Evolutionary conservation across 2,329 filamentous ascomycete genomes (phyloP).

Genomic region (Aphanoascus verrucosus): DNA sequence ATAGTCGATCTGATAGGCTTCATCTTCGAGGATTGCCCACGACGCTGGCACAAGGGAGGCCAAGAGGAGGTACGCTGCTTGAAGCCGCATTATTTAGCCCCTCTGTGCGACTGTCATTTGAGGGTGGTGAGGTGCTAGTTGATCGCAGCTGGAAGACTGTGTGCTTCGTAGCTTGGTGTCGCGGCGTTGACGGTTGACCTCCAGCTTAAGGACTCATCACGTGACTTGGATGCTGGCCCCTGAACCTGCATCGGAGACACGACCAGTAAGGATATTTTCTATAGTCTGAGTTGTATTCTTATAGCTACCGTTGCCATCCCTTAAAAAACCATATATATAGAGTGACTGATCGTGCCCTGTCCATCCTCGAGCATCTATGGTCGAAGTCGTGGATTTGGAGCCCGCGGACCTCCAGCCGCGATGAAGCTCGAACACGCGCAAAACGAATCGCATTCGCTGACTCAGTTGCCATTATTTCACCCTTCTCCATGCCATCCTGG

Average conservation of each 20-base stretch:
- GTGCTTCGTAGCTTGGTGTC: not conserved
- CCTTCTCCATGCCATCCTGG: constrained; percentile 37
- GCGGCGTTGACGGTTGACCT: not conserved
- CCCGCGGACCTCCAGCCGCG: not conserved
- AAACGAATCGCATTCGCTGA: constrained; percentile 48
- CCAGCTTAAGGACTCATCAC: not conserved
- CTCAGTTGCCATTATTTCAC: constrained; percentile 43
- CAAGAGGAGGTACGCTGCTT: constrained; percentile 31
- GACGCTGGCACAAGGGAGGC: constrained; percentile 42
- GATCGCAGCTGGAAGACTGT: not conserved
- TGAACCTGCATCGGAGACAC: too few species aligned
- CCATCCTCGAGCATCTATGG: too few species aligned
- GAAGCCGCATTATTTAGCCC: constrained; percentile 31
- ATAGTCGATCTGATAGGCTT: constrained; percentile 85
- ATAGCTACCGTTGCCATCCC: too few species aligned
- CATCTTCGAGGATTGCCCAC: constrained; percentile 71
- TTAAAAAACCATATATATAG: too few species aligned
- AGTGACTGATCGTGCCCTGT: too few species aligned
- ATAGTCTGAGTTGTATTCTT: too few species aligned
- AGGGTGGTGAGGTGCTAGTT: constrained; percentile 8
- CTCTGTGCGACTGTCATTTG: constrained; percentile 25
- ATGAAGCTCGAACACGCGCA: not conserved
- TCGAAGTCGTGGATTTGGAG: too few species aligned
- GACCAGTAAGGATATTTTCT: too few species aligned
- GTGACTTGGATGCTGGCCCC: too few species aligned